Evolutionary conservation across 225 moss, liverwort and hornwort species (phyloP).

Genomic region (Pseudoscleropodium purum): DNA sequence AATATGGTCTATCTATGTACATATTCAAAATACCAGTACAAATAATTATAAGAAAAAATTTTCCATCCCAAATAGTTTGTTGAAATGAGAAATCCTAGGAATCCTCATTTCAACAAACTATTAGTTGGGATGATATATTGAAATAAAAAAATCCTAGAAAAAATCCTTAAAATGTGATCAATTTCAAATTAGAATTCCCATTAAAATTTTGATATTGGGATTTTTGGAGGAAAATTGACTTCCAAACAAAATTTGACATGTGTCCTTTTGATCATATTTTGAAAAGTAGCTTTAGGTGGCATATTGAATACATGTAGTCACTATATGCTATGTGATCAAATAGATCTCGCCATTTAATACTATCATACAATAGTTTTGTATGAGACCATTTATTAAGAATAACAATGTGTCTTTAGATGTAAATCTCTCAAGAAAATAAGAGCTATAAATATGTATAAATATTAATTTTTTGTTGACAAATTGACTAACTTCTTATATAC

Average conservation of each 20-base stretch:
- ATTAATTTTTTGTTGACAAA: not conserved
- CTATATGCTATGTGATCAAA: not conserved
- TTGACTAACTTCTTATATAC: not conserved
- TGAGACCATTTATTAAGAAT: not conserved
- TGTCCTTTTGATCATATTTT: not conserved
- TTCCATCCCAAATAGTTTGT: not conserved
- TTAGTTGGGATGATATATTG: not conserved
- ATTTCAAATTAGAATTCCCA: not conserved
- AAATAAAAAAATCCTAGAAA: not conserved
- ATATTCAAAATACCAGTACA: not conserved
- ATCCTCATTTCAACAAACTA: too few relatives aligned
- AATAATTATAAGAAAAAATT: not conserved
- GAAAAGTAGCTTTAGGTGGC: accelerated
- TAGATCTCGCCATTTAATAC: not conserved
- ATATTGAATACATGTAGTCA: not conserved
- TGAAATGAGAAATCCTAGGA: not conserved
- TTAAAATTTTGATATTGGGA: not conserved
- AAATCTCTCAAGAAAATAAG: not conserved
- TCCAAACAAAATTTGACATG: not conserved
- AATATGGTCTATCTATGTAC: not conserved
- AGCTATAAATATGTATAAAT: not conserved
- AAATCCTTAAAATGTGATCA: too few relatives aligned
- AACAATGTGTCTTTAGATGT: too few relatives aligned
- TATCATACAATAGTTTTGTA: not conserved
- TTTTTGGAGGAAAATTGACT: not conserved